Evolutionary conservation across 2,329 filamentous ascomycete species (phyloP).

Genomic region (Cytospora paraplurivora): DNA sequence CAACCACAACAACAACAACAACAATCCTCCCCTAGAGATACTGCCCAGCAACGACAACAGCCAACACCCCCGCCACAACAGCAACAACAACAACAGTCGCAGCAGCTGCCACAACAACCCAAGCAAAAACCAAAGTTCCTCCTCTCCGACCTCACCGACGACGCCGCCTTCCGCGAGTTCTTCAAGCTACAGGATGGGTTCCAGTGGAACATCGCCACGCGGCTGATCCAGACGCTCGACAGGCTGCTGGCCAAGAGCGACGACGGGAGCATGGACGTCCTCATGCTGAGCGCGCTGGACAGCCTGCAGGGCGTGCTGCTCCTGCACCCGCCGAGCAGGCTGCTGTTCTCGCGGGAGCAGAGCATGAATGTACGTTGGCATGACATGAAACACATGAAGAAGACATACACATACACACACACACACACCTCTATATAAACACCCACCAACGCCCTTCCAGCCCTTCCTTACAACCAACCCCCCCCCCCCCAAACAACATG

Average conservation of each 20-base stretch:
- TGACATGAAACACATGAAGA: background rate
- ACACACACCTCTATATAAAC: too few species aligned
- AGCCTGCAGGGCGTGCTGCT: slow-evolving; percentile 86
- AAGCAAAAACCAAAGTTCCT: slow-evolving; percentile 10
- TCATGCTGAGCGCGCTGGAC: slow-evolving; percentile 86
- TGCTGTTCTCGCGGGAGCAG: slow-evolving; percentile 82
- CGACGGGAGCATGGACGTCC: slow-evolving; percentile 80
- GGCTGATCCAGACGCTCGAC: slow-evolving; percentile 83
- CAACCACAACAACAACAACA: slow-evolving; percentile 22
- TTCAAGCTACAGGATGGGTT: slow-evolving; percentile 97
- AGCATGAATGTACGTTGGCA: slow-evolving; percentile 81
- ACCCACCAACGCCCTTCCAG: too few species aligned
- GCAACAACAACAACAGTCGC: slow-evolving; percentile 8
- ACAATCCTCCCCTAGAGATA: slow-evolving; percentile 16
- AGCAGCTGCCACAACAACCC: background rate
- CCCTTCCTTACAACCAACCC: too few species aligned
- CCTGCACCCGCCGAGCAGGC: slow-evolving; percentile 86
- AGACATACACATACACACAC: slow-evolving; percentile 10
- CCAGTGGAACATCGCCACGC: slow-evolving; percentile 93
- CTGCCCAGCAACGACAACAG: background rate
- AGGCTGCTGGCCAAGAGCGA: slow-evolving; percentile 80
- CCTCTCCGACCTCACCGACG: slow-evolving; percentile 70
- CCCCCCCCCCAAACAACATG: too few species aligned
- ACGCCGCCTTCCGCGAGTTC: slow-evolving; percentile 92
- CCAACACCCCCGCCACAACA: background rate